Conservation (phyloP, 1,284 basidiomycete genomes). For the Irpex sp. region DNA sequence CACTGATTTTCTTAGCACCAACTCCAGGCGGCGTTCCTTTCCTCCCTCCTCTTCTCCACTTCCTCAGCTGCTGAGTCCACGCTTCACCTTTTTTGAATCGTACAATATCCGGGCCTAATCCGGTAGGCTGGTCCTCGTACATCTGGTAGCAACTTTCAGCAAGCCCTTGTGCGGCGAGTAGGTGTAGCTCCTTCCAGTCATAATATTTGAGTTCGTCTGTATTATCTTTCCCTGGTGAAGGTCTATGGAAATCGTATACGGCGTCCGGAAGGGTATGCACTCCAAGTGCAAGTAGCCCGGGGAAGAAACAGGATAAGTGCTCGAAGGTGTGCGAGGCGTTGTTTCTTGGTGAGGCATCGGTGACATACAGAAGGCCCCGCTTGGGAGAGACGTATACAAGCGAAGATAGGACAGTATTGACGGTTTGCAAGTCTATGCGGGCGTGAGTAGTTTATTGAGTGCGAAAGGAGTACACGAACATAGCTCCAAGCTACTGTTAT, state of each 20-base stretch:
- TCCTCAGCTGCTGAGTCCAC: conserved; percentile 54
- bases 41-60: conserved; percentile 42
- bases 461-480: conserved; percentile 41
- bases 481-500: conserved; percentile 55
- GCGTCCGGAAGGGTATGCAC: conserved; percentile 58
- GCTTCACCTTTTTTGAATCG: conserved; percentile 15
- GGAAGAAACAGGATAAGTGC: conserved; percentile 74
- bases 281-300: conserved; percentile 69
- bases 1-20: conserved; percentile 33
- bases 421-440: conserved; percentile 53
- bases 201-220: conserved; percentile 25
- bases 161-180: conserved; percentile 65
- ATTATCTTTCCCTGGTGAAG: conserved; percentile 27
- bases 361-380: conserved; percentile 68
- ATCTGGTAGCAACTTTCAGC: conserved; percentile 65
- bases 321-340: conserved; percentile 57
- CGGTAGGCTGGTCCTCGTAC: conserved; percentile 60
- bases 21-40: conserved; percentile 48
- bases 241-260: not conserved
- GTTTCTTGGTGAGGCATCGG: conserved; percentile 40
- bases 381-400: conserved; percentile 64
- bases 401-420: conserved; percentile 57
- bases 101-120: conserved; percentile 58
- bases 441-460: not conserved
- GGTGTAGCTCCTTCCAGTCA: conserved; percentile 49